phyloP scores from a whole-genome alignment of 495 filamentous ascomycete species.

The Penicillium bovifimosum region DNA sequence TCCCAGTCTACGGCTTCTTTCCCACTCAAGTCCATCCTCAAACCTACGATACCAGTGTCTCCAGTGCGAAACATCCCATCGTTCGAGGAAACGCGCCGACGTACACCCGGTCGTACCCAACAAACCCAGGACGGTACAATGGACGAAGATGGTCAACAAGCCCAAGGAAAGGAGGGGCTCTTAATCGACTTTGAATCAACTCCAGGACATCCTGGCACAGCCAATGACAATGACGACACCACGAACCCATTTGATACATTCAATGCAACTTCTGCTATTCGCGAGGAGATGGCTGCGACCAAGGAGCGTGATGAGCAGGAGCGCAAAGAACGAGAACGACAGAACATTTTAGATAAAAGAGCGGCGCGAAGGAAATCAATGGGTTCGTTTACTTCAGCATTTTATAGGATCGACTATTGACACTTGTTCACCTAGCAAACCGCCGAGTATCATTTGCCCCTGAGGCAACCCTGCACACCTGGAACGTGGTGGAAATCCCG shows the following conservation, averaged over 20 bases:
- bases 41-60: constrained; percentile 67
- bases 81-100: constrained; percentile 42
- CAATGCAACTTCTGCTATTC: constrained; percentile 40
- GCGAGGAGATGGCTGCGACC: constrained; percentile 69
- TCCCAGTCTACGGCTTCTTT: constrained; percentile 50
- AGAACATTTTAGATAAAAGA: constrained; percentile 62
- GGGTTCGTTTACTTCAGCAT: constrained; percentile 30
- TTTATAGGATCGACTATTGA: constrained; percentile 2
- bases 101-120: constrained; percentile 31
- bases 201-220: constrained; percentile 22
- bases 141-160: constrained; percentile 8
- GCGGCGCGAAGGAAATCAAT: constrained; percentile 89
- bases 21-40: constrained; percentile 75
- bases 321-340: constrained; percentile 56
- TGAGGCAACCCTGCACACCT: constrained; percentile 95
- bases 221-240: constrained; percentile 40
- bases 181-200: constrained; percentile 47
- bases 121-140: constrained; percentile 19
- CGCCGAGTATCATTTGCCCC: constrained; percentile 95
- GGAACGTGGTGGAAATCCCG: constrained; percentile 87
- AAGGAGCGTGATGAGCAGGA: constrained; percentile 70
- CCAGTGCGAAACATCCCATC: constrained; percentile 55
- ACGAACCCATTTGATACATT: constrained; percentile 56
- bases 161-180: constrained; percentile 30
- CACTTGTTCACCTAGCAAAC: constrained; percentile 49